Evolutionary conservation across 2,329 filamentous ascomycete genomes (phyloP), one percentile per base, ranked within the genome.

Genomic region (Cyphellophora europaea): DNA sequence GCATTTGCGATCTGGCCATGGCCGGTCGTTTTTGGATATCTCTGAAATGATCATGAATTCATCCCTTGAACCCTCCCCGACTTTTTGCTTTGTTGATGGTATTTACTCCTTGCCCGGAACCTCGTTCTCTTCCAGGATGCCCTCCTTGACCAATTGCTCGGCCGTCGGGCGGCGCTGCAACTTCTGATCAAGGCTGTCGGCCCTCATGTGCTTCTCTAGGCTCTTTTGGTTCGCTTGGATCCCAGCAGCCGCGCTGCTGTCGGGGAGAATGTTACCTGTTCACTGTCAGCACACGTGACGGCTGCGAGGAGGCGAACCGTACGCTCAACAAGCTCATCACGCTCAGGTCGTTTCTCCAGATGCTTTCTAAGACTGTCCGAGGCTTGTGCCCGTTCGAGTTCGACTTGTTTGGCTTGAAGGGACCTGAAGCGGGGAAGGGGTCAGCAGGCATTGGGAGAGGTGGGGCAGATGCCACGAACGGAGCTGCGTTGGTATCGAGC

Each of bases 151-250:
- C 43, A 94, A 66, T 33, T 81, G 71, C 47, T 87, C 83, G 8
- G 83, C 81, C 21, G 74, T 69, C 2, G 88, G 88, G 13, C 88
- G 73, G 50, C 80, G 72, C 52, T 81, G 74, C 43, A 95, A 77
- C 58, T 88, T 88, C 53, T 93, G 86, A 59, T 93, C 91, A 43
- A 95, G 70, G 36, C 72, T 81, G 58, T 94, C 84, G 40, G 78
- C 82, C 11, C 82, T 75, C 87, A 95, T 94, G 58, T 86, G 80
- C 56, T 79, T 86, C 59, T 87, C 77, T 27, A 95, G 77, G 65
- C 93, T 84, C 53, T 74, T 80, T 59, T 91, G 86, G 43, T 86
- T 77, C 37, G 80, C 85, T 54, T 81, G 78, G 35, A 95, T 67
- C 2, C 80, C 73, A 0, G 88, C 87, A 0, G 87, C 86, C 12